phyloP scores from a whole-genome alignment of 768 basidiomycete genomes.

The Tulasnella sp. region DNA sequence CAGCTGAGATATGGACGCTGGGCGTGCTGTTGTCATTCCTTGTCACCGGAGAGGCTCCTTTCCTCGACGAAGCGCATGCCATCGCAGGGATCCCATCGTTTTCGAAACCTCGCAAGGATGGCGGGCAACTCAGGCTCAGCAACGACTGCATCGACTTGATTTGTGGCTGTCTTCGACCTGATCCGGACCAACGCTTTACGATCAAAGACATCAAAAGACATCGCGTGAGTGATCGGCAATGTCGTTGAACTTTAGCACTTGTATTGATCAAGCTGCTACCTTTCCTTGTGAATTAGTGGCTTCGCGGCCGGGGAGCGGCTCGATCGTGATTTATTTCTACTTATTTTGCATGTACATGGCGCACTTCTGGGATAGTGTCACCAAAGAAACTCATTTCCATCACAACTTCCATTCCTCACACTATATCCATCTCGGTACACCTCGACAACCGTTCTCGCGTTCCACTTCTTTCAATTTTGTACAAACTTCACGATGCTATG shows the following conservation, averaged over 20 bases:
- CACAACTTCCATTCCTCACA: no score
- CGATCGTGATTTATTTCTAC: background rate
- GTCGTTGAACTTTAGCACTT: background rate
- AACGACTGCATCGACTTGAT: constrained; percentile 23
- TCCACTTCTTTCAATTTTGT: no score
- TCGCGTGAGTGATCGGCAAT: background rate
- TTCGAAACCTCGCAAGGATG: constrained; percentile 14
- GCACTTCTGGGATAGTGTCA: no score
- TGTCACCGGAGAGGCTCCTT: constrained; percentile 32
- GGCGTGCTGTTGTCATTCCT: constrained; percentile 35
- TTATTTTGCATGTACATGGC: no score
- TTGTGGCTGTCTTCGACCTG: constrained; percentile 23
- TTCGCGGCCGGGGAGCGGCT: no score
- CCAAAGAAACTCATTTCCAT: no score
- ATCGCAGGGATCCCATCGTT: constrained; percentile 21
- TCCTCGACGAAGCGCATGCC: constrained; percentile 22
- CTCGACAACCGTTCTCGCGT: no score
- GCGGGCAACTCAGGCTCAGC: constrained; percentile 16
- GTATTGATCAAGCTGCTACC: no score
- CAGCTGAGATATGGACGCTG: constrained; percentile 34
- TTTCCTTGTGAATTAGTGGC: no score
- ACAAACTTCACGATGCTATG: no score
- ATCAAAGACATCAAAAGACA: constrained; percentile 24
- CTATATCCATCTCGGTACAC: no score
- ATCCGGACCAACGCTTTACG: constrained; percentile 22